These are phyloP conservation scores for Sugiyamaella xylanicola DNA, from an alignment of 1,139 yeast genomes.

Conservation along the genomic window DNA sequence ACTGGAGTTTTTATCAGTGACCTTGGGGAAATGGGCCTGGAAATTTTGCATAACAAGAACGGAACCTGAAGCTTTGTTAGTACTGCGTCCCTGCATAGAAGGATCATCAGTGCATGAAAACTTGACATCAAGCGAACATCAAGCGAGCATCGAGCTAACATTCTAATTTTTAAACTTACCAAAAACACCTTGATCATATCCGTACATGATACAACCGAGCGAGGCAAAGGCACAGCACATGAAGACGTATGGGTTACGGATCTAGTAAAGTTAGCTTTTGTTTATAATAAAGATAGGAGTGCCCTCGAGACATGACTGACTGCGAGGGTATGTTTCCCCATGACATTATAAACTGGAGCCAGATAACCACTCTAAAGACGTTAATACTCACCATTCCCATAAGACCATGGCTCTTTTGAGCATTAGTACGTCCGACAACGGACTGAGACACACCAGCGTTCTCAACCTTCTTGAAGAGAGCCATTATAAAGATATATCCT, in stretches of 20 bases:
- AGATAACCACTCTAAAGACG: too few species aligned
- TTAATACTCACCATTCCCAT: conserved; percentile 25
- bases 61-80: conserved; percentile 36
- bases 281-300: neutral
- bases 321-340: too few species aligned
- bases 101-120: conserved; percentile 41
- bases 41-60: conserved; percentile 47
- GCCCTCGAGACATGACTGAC: too few species aligned
- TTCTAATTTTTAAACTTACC: too few species aligned
- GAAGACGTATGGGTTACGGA: conserved; percentile 38
- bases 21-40: conserved; percentile 19
- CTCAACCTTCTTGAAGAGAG: conserved; percentile 24
- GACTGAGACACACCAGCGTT: conserved; percentile 30
- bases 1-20: conserved; percentile 15
- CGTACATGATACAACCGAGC: conserved; percentile 41
- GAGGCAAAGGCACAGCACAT: conserved; percentile 45
- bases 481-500: conserved; percentile 16
- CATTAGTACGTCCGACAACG: conserved; percentile 30
- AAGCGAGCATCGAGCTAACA: too few species aligned
- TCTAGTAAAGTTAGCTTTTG: neutral
- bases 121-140: conserved; percentile 59
- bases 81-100: neutral
- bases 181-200: conserved; percentile 54
- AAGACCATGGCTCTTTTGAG: conserved; percentile 20
- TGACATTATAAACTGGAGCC: too few species aligned